Evolutionary conservation across 495 filamentous ascomycete genomes (phyloP).

Genomic region (Penicillium egyptiacum): DNA sequence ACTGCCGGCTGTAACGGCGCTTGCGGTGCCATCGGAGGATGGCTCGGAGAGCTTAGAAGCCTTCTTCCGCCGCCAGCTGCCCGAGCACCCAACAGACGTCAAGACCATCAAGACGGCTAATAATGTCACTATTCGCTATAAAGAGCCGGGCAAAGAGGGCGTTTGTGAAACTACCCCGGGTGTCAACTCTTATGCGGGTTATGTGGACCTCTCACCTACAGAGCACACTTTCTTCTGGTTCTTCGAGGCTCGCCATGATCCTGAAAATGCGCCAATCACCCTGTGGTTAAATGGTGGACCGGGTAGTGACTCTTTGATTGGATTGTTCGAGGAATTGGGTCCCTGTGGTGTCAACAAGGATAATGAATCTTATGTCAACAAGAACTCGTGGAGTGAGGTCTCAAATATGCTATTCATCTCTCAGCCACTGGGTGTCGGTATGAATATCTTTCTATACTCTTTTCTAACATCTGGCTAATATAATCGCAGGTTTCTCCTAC

Average conservation of each 20-base stretch:
- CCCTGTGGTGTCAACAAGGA: constrained; percentile 57
- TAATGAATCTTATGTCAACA: constrained; percentile 53
- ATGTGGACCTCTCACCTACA: constrained; percentile 44
- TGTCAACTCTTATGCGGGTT: constrained; percentile 50
- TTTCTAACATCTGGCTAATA: background rate
- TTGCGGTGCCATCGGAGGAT: constrained; percentile 14
- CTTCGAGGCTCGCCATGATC: constrained; percentile 50
- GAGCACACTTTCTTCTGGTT: constrained; percentile 54
- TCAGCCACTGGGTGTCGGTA: constrained; percentile 60
- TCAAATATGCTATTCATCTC: constrained; percentile 77
- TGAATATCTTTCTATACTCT: background rate
- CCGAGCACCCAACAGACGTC: constrained; percentile 52
- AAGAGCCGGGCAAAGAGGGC: constrained; percentile 41
- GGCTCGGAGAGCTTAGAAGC: constrained; percentile 14
- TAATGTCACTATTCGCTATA: constrained; percentile 48
- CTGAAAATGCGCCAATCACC: constrained; percentile 50
- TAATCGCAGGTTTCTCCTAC: constrained; percentile 54
- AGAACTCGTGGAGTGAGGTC: constrained; percentile 69
- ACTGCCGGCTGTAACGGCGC: constrained; percentile 29
- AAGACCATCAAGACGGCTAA: constrained; percentile 59
- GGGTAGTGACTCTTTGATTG: constrained; percentile 63
- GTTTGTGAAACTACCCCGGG: constrained; percentile 52
- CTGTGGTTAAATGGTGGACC: constrained; percentile 57
- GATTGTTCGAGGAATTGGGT: constrained; percentile 67
- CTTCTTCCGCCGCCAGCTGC: constrained; percentile 41